Base-by-base conservation (phyloP, 768 basidiomycete species). In the Trametes meyenii region DNA sequence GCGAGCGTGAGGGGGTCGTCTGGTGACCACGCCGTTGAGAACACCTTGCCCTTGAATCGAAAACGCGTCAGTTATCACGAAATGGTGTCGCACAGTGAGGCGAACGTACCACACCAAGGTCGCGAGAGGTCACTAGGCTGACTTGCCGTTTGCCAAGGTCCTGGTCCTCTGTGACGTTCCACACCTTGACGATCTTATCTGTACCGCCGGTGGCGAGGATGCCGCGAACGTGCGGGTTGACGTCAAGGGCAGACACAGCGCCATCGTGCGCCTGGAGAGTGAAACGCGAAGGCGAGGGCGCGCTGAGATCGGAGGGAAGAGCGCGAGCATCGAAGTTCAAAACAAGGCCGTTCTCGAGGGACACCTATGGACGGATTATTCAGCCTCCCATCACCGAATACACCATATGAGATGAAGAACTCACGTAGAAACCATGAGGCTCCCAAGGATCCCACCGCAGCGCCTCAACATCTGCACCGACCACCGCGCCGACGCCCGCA, bases 371-470 rank as follows among this genome's bases (percentile, higher is more conserved):
- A 26, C 11, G 16, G 5, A 36, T 38, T 8, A 3, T 50, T 17
- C 17, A 33, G 7, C 16, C 10, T 36, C 17, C 8, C 3, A 36
- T 33, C 36, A 4, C 16, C 6, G 13, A 7, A 10, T 12, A 5
- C 11, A 26, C 17, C n/a, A 8, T 17, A 55, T 23, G 48, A 50
- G 55, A 39, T 10, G 55, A 51, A 35, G 5, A 13, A 74, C 90
- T 64, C 65, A 95, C 95, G 70, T 92, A 97, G 78, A 97, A 96
- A 2, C 84, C 84, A 63, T 88, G 84, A 5, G 82, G 81, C 56
- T 96, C 92, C 92, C 93, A 97, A 51, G 95, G 96, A 75, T 99
- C 96, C 96, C 97, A 99, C 64, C 88, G 77, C 42, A 98, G 75
- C 40, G 91, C 90, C 75, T 99, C 97, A 17, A 98, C 94, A 73